Percentiles rank a stretch among this genome's conserved stretches.
phyloP scores from a whole-genome alignment of 2,329 filamentous ascomycete species.

The Ophiostoma novo-ulmi region DNA sequence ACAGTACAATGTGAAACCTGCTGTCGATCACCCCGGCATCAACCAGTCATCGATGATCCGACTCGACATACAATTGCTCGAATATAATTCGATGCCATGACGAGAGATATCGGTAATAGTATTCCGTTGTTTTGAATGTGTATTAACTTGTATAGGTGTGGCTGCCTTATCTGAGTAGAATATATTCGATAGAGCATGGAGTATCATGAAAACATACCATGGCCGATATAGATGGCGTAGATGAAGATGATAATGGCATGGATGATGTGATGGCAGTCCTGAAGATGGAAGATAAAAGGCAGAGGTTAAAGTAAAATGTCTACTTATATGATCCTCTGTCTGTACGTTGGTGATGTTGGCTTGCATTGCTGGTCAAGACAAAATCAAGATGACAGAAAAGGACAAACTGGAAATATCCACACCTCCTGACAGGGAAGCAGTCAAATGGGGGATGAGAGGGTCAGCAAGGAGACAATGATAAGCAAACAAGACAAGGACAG shows the following conservation, averaged over 20 bases:
- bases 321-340: neutral
- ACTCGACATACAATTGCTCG: neutral
- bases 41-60: neutral
- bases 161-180: neutral
- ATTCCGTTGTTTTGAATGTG: constrained; percentile 6
- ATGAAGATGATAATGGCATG: neutral
- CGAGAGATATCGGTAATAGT: neutral
- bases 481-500: neutral
- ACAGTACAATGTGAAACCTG: neutral
- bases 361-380: neutral
- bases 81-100: neutral
- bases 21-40: neutral
- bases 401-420: neutral
- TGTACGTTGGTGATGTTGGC: too few species aligned
- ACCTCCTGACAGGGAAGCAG: constrained; percentile 2
- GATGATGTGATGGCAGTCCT: neutral
- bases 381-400: neutral
- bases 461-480: neutral
- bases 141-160: neutral
- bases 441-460: neutral
- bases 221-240: neutral
- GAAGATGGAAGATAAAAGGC: neutral
- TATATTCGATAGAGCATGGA: neutral
- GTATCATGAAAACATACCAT: neutral
- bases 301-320: neutral